Evolutionary conservation across 345 rosid genomes (phyloP), one percentile per base, ranked within the genome.

Genomic region (Salix suchowensis): DNA sequence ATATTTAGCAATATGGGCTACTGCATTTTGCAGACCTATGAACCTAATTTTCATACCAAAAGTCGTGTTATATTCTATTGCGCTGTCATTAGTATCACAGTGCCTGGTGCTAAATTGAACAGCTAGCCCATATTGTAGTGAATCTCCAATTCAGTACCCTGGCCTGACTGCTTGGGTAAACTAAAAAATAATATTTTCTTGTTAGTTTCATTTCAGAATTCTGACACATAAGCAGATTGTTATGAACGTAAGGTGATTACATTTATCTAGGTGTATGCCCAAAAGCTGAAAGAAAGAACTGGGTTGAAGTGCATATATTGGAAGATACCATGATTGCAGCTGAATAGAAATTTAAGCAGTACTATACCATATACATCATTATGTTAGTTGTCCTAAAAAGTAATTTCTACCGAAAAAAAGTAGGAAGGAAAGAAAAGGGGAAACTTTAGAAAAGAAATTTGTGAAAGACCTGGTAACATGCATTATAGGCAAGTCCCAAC

Each of bases 301-400:
- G 76, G 68, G 10, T 21, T 34, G 24, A 62, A 52, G n/a, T 30
- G 62, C 77, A 68, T 78, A 68, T 30, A 44, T 32, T 37, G 26
- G 73, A 72, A 75, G 82, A 75, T 36, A 37, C 68, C 70, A 68
- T 75, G 69, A 77, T 66, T 66, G 15, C 40, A 37, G 24, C 39
- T 50, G 32, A 58, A 55, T 50, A 65, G 26, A 23, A 28, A 46
- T 73, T 67, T 61, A 28, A 67, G 68, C 62, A 74, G 28, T 10
- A 65, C 61, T 28, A 58, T 64, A 54, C 30, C 60, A 48, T 65
- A 58, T 8, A 36, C 44, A 70, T 65, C 60, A 78, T 78, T 72
- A 34, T 78, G 65, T 72, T 72, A 70, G 26, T 52, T 44, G 44
- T 69, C 73, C 46, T 26, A 60, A 5, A 52, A 60, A 46, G 26